Base-by-base conservation (phyloP, 2,329 filamentous ascomycete species). In the Xylariaceae sp. region DNA sequence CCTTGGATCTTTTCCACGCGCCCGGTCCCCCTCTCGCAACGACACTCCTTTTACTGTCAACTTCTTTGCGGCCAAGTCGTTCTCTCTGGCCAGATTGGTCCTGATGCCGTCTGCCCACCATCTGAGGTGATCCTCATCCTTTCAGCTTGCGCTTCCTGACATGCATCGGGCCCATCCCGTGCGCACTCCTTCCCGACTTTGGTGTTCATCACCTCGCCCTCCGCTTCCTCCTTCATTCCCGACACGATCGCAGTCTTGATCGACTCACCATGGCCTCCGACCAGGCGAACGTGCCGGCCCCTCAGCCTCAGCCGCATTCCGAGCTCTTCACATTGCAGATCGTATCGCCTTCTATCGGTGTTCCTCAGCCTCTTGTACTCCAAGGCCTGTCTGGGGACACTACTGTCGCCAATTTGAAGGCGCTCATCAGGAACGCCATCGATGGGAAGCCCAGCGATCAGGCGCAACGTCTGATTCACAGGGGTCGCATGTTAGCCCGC, bases 401-500 rank as follows among this genome's bases (percentile, higher is more conserved):
- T 2, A 77, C 72, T 0, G 60, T 80, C 30, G 65, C 64, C 36
- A 60, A 76, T 51, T 57, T 80, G 21, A 80, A 79, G 51, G 66
- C 68, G 27, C 71, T 60, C 50, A 76, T 80, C 37, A 69, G 72
- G 19, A 62, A 74, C 45, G 49, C 54, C 3, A 51, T 79, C 26
- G 56, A 63, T 16, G 52, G 67, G 28, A 68, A 64, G 32, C 74
- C 75, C 3, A 46, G 63, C 12, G 65, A 75, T 39, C 65, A 74
- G 21, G 63, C 68, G 21, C 73, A 80, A 51, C 65, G 76, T 26
- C 56, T 81, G 38, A 80, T 81, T 23, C 68, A 80, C 46, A 64
- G 70, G 26, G 77, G 77, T 1, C 68, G 74, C 22, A 62, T 76
- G 29, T 57, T 80, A 30, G 52, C 61, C 19, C 66, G 66, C 31